phyloP scores from a whole-genome alignment of 305 asterid genomes.

The Rubia peregrina region DNA sequence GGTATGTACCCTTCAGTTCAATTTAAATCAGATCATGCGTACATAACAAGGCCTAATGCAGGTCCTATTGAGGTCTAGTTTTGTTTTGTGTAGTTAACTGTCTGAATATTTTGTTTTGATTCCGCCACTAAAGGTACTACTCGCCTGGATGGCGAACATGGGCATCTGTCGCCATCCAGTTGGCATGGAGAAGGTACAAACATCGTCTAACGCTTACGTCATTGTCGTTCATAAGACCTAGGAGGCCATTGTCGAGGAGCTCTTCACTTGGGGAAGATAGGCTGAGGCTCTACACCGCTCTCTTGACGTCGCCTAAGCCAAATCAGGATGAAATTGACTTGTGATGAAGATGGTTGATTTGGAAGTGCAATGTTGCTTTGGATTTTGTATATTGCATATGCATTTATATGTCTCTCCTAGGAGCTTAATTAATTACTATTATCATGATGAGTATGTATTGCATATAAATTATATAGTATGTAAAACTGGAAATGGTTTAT shows the following conservation, averaged over 20 bases:
- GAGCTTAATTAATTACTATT: neutral
- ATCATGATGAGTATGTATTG: neutral
- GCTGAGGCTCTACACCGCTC: slow-evolving; percentile 74
- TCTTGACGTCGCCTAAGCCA: slow-evolving; percentile 92
- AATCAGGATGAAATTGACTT: slow-evolving; percentile 81
- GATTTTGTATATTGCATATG: neutral
- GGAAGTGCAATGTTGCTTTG: neutral
- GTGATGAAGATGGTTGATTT: neutral
- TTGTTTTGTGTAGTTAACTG: too few relatives aligned
- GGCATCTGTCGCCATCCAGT: slow-evolving; percentile 91
- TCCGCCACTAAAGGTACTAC: slow-evolving; percentile 31
- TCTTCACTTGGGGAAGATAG: slow-evolving; percentile 86
- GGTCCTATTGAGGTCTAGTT: neutral
- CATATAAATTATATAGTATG: neutral
- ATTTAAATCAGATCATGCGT: too few relatives aligned
- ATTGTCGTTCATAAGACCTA: slow-evolving; percentile 73
- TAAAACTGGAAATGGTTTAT: neutral
- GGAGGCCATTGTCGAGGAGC: slow-evolving; percentile 77
- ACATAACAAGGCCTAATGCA: too few relatives aligned
- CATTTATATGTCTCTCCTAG: neutral
- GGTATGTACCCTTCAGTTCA: slow-evolving; percentile 7
- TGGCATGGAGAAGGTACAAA: slow-evolving; percentile 83
- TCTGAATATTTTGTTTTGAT: neutral
- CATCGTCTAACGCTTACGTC: slow-evolving; percentile 78
- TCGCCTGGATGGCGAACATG: slow-evolving; percentile 99